Evolutionary conservation across 1,139 yeast genomes (phyloP), one percentile per base, ranked within the genome.

Genomic region (Oligophagozyma castellii): DNA sequence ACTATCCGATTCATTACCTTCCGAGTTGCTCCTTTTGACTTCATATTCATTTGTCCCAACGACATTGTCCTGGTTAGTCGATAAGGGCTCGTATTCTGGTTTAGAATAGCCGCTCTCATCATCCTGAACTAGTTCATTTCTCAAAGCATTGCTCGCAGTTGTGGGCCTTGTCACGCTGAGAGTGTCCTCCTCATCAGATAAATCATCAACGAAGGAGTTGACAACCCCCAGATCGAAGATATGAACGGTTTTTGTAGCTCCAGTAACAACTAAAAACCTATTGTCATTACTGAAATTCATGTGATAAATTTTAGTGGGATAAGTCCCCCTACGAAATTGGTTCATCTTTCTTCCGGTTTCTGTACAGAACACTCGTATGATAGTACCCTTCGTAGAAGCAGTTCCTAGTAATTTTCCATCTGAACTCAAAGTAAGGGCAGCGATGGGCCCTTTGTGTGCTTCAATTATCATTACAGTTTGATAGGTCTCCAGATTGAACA

Each of bases 311-410:
- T 67, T 74, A 5, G 96, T 78, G 3, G 94, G 93, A 49, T 86
- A 86, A 1, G 95, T 80, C 2, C 98, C 98, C 48, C 96, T 66
- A 42, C 98, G 65, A 54, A 89, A 89, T 53, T 89, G 96, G 48
- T 72, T 83, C 29, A 86, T 57, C 46, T 86, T 81, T 13, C 71
- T 65, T 0, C 95, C 96, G 0, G 80, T 69, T 16, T 76, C 78
- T 1, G 83, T 83, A n/a, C 76, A 65, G 46, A 89, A 89, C 2
- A 89, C 81, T 34, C 98, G 62, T 2, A 89, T 73, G 26, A 89
- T 83, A 0, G 98, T 89, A 4, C 98, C 98, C 49, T 84, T 84
- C 40, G 83, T 94, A 12, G 95, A 80, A 1, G 96, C 95, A 0
- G 96, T 84, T 1, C 96, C 95, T 28, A 89, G 59, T 28, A 83